These are phyloP conservation scores for Pichiaceae sp. DNA, from an alignment of 1,139 yeast species.

Conservation along the genomic window DNA sequence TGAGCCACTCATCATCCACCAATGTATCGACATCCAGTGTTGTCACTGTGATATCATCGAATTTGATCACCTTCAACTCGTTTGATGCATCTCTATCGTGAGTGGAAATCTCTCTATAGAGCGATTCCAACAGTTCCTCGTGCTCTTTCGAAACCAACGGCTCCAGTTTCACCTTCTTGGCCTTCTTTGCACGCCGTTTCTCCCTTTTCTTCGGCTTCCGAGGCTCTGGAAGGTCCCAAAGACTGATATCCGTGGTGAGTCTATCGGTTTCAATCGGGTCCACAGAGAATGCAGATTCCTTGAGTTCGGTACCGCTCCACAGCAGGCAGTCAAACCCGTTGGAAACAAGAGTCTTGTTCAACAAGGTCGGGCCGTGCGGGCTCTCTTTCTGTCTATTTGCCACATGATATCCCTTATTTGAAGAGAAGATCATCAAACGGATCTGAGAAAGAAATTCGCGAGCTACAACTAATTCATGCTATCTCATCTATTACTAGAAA, in stretches of 20 bases:
- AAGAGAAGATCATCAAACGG: conserved; percentile 10
- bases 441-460: neutral
- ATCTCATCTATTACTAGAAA: neutral
- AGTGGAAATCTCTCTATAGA: neutral
- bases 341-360: conserved; percentile 12
- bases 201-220: neutral
- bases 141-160: neutral
- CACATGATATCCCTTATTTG: conserved; percentile 17
- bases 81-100: neutral
- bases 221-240: neutral
- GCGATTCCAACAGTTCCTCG: neutral
- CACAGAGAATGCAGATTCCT: neutral
- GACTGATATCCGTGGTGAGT: neutral
- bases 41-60: conserved; percentile 36
- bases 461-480: no score
- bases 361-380: conserved; percentile 8
- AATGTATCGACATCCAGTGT: conserved; percentile 37
- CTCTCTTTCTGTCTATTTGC: conserved; percentile 9
- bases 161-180: no score
- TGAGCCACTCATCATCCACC: conserved; percentile 58
- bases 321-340: conserved; percentile 26
- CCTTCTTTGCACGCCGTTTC: neutral
- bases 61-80: conserved; percentile 25
- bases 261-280: neutral
- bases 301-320: conserved; percentile 14